phyloP scores from a whole-genome alignment of 2,329 filamentous ascomycete species.

The Westerdykella ornata region DNA sequence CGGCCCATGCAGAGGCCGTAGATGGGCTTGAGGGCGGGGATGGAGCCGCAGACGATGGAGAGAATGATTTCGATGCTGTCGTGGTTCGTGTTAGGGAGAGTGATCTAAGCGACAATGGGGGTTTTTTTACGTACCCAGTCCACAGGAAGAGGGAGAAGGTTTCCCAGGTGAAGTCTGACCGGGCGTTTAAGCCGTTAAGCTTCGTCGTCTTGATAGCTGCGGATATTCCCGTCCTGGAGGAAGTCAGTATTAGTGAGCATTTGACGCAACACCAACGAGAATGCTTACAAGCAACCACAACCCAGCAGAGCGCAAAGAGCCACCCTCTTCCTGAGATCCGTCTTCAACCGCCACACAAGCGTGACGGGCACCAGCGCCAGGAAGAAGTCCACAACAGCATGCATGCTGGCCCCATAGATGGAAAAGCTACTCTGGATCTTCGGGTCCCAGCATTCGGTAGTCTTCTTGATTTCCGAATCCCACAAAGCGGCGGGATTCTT shows the following conservation, averaged over 20 bases:
- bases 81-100: background rate
- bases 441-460: conserved; percentile 16
- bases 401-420: conserved; percentile 11
- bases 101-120: background rate
- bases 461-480: conserved; percentile 7
- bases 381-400: conserved; percentile 13
- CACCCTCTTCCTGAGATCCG: conserved; percentile 12
- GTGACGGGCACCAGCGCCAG: conserved; percentile 12
- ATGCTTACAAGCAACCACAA: conserved; percentile 14
- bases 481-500: conserved; percentile 13
- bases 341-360: conserved; percentile 14
- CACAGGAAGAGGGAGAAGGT: conserved; percentile 15
- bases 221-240: conserved; percentile 14
- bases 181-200: conserved; percentile 9
- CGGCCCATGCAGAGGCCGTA: conserved; percentile 16
- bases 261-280: background rate
- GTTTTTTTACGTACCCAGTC: conserved; percentile 9
- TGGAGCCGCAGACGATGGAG: conserved; percentile 15
- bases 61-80: conserved; percentile 16
- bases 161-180: conserved; percentile 18
- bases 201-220: conserved; percentile 13
- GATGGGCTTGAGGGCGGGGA: conserved; percentile 19
- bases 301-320: conserved; percentile 15
- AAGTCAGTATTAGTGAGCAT: background rate
- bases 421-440: conserved; percentile 14